Conservation (phyloP, 306 rosid species). For the Acmispon strigosus region DNA sequence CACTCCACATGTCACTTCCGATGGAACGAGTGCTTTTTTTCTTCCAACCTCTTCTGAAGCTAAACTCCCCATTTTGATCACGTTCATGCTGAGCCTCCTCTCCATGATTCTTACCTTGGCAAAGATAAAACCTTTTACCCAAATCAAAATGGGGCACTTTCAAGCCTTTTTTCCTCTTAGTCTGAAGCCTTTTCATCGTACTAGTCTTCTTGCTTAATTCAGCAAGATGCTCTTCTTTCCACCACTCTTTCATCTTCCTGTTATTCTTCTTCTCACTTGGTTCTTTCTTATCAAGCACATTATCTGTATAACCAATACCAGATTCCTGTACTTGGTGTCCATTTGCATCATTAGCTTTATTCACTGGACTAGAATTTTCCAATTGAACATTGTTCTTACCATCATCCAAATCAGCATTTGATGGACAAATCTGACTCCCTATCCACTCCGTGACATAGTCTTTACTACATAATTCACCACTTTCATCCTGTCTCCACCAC, state of each 20-base stretch:
- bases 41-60: slow-evolving; percentile 88
- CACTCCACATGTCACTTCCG: slow-evolving; percentile 83
- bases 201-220: slow-evolving; percentile 73
- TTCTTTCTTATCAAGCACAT: slow-evolving; percentile 43
- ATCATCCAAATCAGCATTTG: slow-evolving; percentile 80
- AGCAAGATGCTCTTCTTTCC: slow-evolving; percentile 90
- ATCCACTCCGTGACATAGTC: slow-evolving; percentile 97
- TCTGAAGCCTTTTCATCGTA: slow-evolving; percentile 41
- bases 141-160: slow-evolving; percentile 71
- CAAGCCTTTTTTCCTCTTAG: slow-evolving; percentile 64
- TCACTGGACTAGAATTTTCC: slow-evolving; percentile 39
- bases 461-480: slow-evolving; percentile 74
- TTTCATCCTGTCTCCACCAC: slow-evolving; percentile 98
- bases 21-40: slow-evolving; percentile 51
- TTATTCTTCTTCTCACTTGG: slow-evolving; percentile 42
- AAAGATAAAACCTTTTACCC: slow-evolving; percentile 53
- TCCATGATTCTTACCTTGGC: slow-evolving; percentile 34
- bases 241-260: slow-evolving; percentile 95
- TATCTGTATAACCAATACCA: slow-evolving; percentile 19
- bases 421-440: slow-evolving; percentile 91
- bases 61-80: slow-evolving; percentile 72
- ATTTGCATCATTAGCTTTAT: slow-evolving; percentile 39
- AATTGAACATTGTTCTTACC: slow-evolving; percentile 48
- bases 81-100: slow-evolving; percentile 38
- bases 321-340: slow-evolving; percentile 37